Evolutionary conservation across 2,329 filamentous ascomycete genomes (phyloP), one percentile per base, ranked within the genome.

Genomic region (Alternaria triticina): DNA sequence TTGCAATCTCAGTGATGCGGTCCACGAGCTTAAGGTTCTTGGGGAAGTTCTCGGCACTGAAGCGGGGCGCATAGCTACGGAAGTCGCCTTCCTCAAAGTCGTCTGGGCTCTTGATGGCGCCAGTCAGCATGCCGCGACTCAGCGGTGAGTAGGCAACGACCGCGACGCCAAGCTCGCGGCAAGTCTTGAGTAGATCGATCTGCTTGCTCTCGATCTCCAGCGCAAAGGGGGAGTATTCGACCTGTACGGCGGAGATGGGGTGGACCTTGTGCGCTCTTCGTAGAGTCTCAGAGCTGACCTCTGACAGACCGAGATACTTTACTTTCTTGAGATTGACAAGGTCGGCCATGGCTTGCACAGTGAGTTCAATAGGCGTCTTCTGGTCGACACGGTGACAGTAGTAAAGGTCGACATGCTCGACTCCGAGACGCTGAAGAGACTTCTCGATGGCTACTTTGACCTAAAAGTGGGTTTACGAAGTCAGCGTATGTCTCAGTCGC

Each of bases 321-420:
- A 86, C 82, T 64, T 87, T 87, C 30, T 85, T 85, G 52, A 72
- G 71, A 88, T 85, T 80, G 1, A 87, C 85, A 30, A 92, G 73
- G 72, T 92, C 81, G 4, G 63, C 83, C 81, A 88, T 79, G 13
- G 79, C 84, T 47, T 81, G 72, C 4, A 87, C 77, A 0, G 85
- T 88, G 70, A 81, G 79, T 70, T 84, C 83, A 51, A 84, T 77
- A 3, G 83, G 83, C 6, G 81, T 83, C 62, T 77, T 79, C 44
- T 69, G 67, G 63, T 84, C 82, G 23, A 83, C 69, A 5, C 82
- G 79, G 65, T 84, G 82, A 51, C 71, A 74, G 65, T 82, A 81
- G 74, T 83, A 84, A 7, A 84, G 73, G 67, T 84, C 83, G 23
- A 84, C 74, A 86, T 1, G 82, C 6, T 75, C 58, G 10, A 83